Evolutionary conservation across 768 basidiomycete species (phyloP).

Genomic region (Pleurotus sapidus): DNA sequence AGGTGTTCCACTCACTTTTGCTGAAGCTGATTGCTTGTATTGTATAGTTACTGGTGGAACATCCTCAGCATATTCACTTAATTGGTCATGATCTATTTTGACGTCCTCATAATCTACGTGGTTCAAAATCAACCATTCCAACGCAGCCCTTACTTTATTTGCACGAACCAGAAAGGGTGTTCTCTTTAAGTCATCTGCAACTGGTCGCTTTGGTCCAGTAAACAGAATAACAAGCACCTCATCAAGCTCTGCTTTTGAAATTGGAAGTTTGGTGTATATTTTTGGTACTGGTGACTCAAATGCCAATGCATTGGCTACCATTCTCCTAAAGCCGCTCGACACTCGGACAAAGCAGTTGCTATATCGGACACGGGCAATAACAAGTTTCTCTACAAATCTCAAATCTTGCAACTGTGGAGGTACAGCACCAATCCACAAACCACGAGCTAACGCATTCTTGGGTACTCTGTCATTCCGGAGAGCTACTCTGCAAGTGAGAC

Average conservation of each 20-base stretch:
- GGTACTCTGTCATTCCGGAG: slow-evolving; percentile 13
- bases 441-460: slow-evolving; percentile 24
- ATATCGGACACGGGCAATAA: slow-evolving; percentile 20
- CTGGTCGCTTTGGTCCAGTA: slow-evolving; percentile 23
- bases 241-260: slow-evolving; percentile 21
- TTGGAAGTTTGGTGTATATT: slow-evolving; percentile 19
- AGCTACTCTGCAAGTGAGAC: not conserved
- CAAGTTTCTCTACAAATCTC: slow-evolving; percentile 22
- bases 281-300: slow-evolving; percentile 22
- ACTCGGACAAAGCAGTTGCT: slow-evolving; percentile 27
- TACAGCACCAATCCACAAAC: slow-evolving; percentile 31
- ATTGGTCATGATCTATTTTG: slow-evolving; percentile 22
- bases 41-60: slow-evolving; percentile 20
- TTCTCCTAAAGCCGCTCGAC: slow-evolving; percentile 17
- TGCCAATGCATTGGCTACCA: slow-evolving; percentile 26
- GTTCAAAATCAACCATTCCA: slow-evolving; percentile 34
- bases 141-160: slow-evolving; percentile 18
- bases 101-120: slow-evolving; percentile 29
- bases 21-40: slow-evolving; percentile 13
- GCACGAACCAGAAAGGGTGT: slow-evolving; percentile 25
- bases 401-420: slow-evolving; percentile 21
- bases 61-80: slow-evolving; percentile 18
- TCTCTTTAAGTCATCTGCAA: slow-evolving; percentile 18
- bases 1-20: slow-evolving; percentile 19
- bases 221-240: slow-evolving; percentile 30